These are phyloP conservation scores for Miscanthus sacchariflorus DNA, from an alignment of 202 grass and related monocot species.

Conservation along the genomic window DNA sequence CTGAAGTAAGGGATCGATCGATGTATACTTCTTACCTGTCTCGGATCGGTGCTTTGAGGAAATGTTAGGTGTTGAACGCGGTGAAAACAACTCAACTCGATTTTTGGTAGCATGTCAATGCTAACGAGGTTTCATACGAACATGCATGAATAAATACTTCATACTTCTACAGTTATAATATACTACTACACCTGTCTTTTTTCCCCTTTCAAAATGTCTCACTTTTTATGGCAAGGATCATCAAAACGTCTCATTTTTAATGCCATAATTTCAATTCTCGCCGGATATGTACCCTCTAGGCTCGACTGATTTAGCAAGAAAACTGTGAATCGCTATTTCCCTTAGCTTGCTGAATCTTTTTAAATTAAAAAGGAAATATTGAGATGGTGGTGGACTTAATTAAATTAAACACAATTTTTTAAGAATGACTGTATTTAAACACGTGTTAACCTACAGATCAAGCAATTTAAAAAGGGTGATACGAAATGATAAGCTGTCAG, in stretches of 20 bases:
- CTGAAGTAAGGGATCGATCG: not conserved
- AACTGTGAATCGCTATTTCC: not conserved
- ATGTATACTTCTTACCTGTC: not conserved
- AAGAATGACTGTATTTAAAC: not conserved
- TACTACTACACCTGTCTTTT: too few relatives aligned
- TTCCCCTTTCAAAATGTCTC: too few relatives aligned
- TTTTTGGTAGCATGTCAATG: slow-evolving; percentile 3
- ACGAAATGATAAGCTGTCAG: not conserved
- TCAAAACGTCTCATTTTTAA: too few relatives aligned
- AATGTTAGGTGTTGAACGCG: not conserved
- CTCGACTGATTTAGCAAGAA: not conserved
- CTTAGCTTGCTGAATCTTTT: not conserved
- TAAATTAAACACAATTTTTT: not conserved
- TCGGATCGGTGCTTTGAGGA: not conserved
- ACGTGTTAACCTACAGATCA: not conserved
- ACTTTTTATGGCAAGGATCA: too few relatives aligned
- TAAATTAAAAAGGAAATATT: not conserved
- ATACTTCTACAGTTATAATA: too few relatives aligned
- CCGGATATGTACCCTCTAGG: not conserved
- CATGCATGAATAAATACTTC: too few relatives aligned
- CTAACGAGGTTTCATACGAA: not conserved
- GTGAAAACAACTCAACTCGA: slow-evolving; percentile 8
- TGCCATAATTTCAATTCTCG: not conserved
- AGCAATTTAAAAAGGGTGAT: not conserved
- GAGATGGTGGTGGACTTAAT: not conserved